Conservation (phyloP, 2,329 filamentous ascomycete genomes). For the Pleomassaria siparia region DNA sequence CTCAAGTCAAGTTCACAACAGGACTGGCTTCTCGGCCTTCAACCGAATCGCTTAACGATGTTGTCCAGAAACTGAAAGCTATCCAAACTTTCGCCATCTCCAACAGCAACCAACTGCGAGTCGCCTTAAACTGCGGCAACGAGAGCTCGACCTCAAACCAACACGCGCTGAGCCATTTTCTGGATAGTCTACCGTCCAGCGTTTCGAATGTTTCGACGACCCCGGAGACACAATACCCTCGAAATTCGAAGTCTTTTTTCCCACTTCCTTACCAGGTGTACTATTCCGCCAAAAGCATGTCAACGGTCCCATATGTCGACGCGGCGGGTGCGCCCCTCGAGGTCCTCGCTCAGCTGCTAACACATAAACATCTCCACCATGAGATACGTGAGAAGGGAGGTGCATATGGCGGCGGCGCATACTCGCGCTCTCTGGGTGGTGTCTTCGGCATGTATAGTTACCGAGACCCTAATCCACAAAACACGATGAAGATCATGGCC, state of each 20-base stretch:
- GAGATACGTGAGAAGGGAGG: conserved; percentile 98
- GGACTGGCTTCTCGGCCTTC: conserved; percentile 72
- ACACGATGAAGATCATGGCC: conserved; percentile 81
- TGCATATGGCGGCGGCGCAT: conserved; percentile 91
- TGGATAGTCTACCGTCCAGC: conserved; percentile 58
- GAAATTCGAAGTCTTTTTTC: conserved; percentile 75
- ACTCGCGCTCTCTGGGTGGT: conserved; percentile 75
- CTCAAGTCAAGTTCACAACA: conserved; percentile 83
- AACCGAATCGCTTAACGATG: conserved; percentile 68
- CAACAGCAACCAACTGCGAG: conserved; percentile 67
- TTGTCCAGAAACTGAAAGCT: conserved; percentile 79
- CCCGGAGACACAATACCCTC: conserved; percentile 41
- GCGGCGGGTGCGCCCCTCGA: conserved; percentile 77
- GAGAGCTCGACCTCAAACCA: conserved; percentile 73
- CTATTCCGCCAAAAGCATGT: conserved; percentile 80
- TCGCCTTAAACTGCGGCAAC: conserved; percentile 81
- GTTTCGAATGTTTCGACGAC: conserved; percentile 30
- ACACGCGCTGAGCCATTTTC: conserved; percentile 69
- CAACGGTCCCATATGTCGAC: conserved; percentile 81
- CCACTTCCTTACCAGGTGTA: conserved; percentile 96
- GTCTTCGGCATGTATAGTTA: conserved; percentile 96
- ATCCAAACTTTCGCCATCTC: conserved; percentile 80
- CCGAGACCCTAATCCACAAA: conserved; percentile 90
- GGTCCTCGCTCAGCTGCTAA: conserved; percentile 86
- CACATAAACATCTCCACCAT: conserved; percentile 94